phyloP scores from a whole-genome alignment of 139 green algal genomes.

The Volvox africanus region DNA sequence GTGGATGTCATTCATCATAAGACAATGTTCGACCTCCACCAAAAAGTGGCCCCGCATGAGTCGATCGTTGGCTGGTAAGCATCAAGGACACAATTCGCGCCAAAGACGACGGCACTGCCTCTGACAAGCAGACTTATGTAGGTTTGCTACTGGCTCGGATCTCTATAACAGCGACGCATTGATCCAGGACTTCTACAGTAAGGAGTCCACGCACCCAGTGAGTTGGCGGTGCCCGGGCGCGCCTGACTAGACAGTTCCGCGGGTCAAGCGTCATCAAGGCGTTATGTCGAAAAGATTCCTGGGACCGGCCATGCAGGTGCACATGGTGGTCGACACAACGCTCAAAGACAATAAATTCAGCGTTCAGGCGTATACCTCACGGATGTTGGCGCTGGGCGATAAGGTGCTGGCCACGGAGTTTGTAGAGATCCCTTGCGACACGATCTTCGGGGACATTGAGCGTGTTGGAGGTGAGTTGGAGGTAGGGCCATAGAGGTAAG shows the following conservation, averaged over 20 bases:
- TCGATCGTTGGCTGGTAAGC: constrained; percentile 92
- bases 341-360: constrained; percentile 69
- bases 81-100: not conserved
- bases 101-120: not conserved
- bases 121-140: constrained; percentile 44
- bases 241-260: too few species aligned
- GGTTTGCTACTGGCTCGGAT: constrained; percentile 88
- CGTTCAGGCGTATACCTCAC: constrained; percentile 82
- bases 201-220: constrained; percentile 74
- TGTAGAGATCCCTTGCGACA: constrained; percentile 86
- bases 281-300: too few species aligned
- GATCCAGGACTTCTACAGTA: constrained; percentile 93
- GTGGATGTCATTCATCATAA: constrained; percentile 96
- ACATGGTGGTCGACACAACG: constrained; percentile 90
- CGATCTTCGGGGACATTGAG: constrained; percentile 85
- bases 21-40: constrained; percentile 93
- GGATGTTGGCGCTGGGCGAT: constrained; percentile 53
- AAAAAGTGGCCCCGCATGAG: constrained; percentile 88
- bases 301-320: constrained; percentile 66
- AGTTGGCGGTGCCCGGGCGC: not conserved
- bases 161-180: constrained; percentile 89
- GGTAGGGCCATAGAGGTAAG: too few species aligned
- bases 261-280: too few species aligned
- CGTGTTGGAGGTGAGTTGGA: constrained; percentile 73
- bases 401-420: constrained; percentile 89